A percentile compares a stretch with the other conserved stretches of the same genome.
phyloP scores from a whole-genome alignment of 495 filamentous ascomycete genomes.

The Amphirosellinia nigrospora region DNA sequence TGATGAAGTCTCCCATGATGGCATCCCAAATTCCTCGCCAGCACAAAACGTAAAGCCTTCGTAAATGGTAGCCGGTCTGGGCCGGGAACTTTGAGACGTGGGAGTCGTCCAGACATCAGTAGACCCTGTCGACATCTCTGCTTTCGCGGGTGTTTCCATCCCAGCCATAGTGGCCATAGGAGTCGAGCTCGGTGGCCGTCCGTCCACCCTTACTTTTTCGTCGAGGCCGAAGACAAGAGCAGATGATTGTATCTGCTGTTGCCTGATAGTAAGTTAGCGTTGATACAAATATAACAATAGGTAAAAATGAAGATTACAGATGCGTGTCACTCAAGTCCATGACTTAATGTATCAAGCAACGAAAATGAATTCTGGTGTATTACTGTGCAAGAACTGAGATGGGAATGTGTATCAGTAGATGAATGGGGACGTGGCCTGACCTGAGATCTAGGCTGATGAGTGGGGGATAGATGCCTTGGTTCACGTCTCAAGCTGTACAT shows the following conservation, averaged over 20 bases:
- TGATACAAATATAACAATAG: neutral
- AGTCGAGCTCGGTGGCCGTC: conserved; percentile 43
- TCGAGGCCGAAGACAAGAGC: conserved; percentile 48
- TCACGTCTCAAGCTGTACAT: conserved; percentile 37
- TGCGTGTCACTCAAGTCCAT: conserved; percentile 52
- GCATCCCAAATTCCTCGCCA: conserved; percentile 54
- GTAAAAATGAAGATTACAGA: conserved; percentile 43
- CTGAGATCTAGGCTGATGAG: conserved; percentile 31
- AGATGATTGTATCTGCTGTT: conserved; percentile 50
- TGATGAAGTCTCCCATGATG: conserved; percentile 61
- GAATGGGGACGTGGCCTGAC: conserved; percentile 27
- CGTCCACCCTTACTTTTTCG: conserved; percentile 48
- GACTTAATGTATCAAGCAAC: conserved; percentile 33
- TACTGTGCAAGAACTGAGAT: conserved; percentile 39
- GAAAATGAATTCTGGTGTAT: conserved; percentile 40
- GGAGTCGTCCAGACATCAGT: conserved; percentile 54
- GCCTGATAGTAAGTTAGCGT: conserved; percentile 44
- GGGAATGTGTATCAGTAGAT: conserved; percentile 28
- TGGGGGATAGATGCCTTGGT: conserved; percentile 28
- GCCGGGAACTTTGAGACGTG: conserved; percentile 49
- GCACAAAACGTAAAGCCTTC: conserved; percentile 65
- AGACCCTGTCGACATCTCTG: conserved; percentile 46
- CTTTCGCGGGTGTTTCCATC: conserved; percentile 44
- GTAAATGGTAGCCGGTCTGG: conserved; percentile 62
- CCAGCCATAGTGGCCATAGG: conserved; percentile 50